Evolutionary conservation across 305 asterid species (phyloP).

Genomic region (Solanum hybrid): DNA sequence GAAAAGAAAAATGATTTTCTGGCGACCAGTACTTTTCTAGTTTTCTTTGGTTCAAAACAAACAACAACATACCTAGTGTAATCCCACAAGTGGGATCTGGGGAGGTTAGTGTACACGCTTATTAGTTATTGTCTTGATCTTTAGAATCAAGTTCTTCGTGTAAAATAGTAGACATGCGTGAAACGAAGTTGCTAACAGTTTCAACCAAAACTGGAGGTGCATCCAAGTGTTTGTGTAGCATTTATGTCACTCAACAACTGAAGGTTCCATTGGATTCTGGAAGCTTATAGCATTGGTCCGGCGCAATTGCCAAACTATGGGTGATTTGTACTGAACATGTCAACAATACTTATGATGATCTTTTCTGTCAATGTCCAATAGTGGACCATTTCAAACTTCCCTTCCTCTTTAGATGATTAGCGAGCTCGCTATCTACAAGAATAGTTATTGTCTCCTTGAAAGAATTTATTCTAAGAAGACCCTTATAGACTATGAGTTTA

Average conservation of each 20-base stretch:
- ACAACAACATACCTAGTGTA: not conserved
- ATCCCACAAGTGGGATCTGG: not conserved
- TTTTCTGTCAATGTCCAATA: not conserved
- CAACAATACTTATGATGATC: not conserved
- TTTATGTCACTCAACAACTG: not conserved
- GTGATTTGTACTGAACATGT: not conserved
- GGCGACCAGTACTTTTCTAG: not conserved
- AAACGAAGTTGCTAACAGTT: not conserved
- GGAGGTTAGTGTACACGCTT: not conserved
- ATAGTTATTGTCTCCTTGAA: not conserved
- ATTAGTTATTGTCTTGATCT: not conserved
- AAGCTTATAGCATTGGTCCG: not conserved
- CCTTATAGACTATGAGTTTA: not conserved
- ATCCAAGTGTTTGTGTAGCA: not conserved
- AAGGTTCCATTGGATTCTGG: not conserved
- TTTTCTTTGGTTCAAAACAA: not conserved
- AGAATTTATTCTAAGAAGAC: not conserved
- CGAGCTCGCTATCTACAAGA: not conserved
- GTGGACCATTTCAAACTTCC: not conserved
- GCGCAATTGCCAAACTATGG: not conserved
- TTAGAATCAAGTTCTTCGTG: not conserved
- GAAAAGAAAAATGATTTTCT: not conserved
- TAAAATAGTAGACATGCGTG: not conserved
- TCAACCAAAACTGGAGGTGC: not conserved
- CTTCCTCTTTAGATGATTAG: not conserved